Conservation (phyloP, 2,329 filamentous ascomycete species). For the Microsporum canis region DNA sequence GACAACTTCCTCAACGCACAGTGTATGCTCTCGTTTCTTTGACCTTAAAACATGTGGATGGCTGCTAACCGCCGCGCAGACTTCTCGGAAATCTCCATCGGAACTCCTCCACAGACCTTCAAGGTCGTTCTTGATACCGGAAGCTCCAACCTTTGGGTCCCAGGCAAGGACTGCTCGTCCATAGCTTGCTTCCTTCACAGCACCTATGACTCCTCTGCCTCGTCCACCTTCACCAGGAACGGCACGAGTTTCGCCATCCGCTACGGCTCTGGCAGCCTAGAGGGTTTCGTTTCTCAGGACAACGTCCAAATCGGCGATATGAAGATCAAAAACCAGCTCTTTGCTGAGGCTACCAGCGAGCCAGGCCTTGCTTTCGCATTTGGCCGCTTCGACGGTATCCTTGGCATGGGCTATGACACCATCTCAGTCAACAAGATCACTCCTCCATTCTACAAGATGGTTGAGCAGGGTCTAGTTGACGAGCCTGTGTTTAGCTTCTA, state of each 20-base stretch:
- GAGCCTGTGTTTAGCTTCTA: conserved; percentile 96
- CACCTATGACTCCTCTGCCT: conserved; percentile 88
- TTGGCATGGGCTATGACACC: conserved; percentile 86
- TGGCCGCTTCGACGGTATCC: conserved; percentile 90
- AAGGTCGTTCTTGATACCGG: conserved; percentile 98
- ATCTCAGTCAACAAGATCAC: conserved; percentile 95
- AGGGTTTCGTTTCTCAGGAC: conserved; percentile 88
- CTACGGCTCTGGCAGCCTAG: conserved; percentile 90
- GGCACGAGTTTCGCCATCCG: conserved; percentile 83
- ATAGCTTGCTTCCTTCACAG: conserved; percentile 96
- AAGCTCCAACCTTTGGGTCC: conserved; percentile 98
- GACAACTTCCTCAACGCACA: conserved; percentile 98
- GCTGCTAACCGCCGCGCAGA: conserved; percentile 42
- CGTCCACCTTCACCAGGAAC: conserved; percentile 88
- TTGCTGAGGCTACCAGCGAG: conserved; percentile 91
- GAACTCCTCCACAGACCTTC: conserved; percentile 85
- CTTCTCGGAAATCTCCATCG: conserved; percentile 92
- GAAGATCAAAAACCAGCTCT: conserved; percentile 77
- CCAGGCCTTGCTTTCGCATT: conserved; percentile 96
- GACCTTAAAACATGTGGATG: background rate
- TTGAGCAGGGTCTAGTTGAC: conserved; percentile 80
- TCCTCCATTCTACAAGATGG: conserved; percentile 92
- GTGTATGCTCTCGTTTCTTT: conserved; percentile 50
- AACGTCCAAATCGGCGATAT: conserved; percentile 78
- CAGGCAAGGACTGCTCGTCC: conserved; percentile 76